Base-by-base conservation (phyloP, 202 grass and related monocot genomes). In the Carex sylvatica region DNA sequence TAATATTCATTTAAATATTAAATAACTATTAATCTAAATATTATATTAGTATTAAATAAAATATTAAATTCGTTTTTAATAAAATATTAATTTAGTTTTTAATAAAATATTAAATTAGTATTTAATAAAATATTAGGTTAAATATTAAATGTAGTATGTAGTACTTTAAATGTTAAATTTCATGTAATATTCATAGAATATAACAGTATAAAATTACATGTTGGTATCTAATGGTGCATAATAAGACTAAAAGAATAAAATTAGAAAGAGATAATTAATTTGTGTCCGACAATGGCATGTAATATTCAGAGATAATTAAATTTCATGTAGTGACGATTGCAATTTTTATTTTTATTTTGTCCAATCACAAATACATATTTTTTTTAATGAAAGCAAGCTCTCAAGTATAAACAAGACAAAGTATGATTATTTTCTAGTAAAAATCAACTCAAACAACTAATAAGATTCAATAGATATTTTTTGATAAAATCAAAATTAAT, bases 401-500 rank as follows among this genome's bases (percentile, higher is more conserved):
- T 69, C 35, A 69, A 69, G 35, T 20, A n/a, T 40, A 38, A 10
- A 20, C 33, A 19, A 69, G 3, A 47, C 4, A 28, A 5, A 28
- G 26, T 51, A 28, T 51, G 42, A 51, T 73, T 28, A 73, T 26
- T 2, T 51, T 73, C 20, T 20, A 73, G n/a, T 4, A 71, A 7
- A 16, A 73, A 73, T 26, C 4, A 9, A 14, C 9, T 44, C 8
- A 73, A 74, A 24, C 9, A 52, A 52, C 11, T 26, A 49, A 74
- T 26, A 73, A 14, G 4, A 47, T 20, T 70, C 2, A 19, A 20
- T 1, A 40, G 4, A 49, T 23, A 12, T 24, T 72, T 6, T 22
- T 46, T n/a, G 14, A 15, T 55, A 36, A 36, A 77, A 58, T 30
- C 73, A 77, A 77, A 77, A 77, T 18, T 77, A 26, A 58, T 58